These are phyloP conservation scores for Axilococcus clingmanii DNA, from an alignment of 139 green algal genomes.

Conservation along the genomic window DNA sequence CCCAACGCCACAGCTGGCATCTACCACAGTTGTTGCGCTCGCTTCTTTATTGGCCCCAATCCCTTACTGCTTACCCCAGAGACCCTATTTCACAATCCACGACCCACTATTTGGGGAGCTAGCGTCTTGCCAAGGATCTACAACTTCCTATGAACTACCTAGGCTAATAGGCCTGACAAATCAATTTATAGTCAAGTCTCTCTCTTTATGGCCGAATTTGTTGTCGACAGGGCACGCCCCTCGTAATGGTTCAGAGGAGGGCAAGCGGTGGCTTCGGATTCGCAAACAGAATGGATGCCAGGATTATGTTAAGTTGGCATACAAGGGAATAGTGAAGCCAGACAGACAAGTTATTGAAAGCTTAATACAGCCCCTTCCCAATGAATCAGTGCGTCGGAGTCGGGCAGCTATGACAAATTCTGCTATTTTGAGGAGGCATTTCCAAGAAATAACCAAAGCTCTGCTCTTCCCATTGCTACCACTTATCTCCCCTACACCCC, in stretches of 20 bases:
- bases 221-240: constrained; percentile 48
- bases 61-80: constrained; percentile 57
- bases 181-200: constrained; percentile 77
- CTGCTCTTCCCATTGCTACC: constrained; percentile 64
- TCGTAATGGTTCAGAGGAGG: too few relatives aligned
- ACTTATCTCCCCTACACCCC: constrained; percentile 45
- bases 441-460: constrained; percentile 64
- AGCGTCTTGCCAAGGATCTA: constrained; percentile 23
- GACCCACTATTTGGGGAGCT: constrained; percentile 62
- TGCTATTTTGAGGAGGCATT: constrained; percentile 58
- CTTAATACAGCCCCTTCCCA: constrained; percentile 4
- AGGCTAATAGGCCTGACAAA: constrained; percentile 82
- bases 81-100: constrained; percentile 91
- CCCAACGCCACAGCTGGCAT: constrained; percentile 51
- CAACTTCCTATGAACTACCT: constrained; percentile 26
- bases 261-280: not conserved
- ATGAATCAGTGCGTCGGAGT: not conserved
- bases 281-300: not conserved
- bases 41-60: constrained; percentile 63
- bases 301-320: too few relatives aligned
- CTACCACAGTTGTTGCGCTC: constrained; percentile 56
- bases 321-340: constrained; percentile 42
- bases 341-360: constrained; percentile 44
- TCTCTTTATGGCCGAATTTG: constrained; percentile 53
- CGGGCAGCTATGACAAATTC: constrained; percentile 55